Percentiles rank a stretch among this genome's conserved stretches.
These are phyloP conservation scores for Lactarius indigo DNA, from an alignment of 768 basidiomycete genomes.

Conservation along the genomic window DNA sequence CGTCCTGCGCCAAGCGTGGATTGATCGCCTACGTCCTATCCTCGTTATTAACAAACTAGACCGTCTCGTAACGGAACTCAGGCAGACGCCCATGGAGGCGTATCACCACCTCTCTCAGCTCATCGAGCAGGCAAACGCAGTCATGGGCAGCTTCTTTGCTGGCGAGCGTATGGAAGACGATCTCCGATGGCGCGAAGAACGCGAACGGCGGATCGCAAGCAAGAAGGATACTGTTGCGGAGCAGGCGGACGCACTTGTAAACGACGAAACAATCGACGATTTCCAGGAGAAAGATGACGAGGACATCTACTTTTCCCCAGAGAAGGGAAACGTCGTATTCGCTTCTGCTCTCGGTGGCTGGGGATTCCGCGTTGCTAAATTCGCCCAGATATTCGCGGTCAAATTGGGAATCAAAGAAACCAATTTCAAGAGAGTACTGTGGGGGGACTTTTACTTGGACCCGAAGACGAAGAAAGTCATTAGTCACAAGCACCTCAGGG, in stretches of 20 bases:
- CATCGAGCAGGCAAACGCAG: conserved; percentile 96
- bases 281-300: conserved; percentile 98
- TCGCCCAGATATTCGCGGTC: conserved; percentile 86
- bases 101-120: conserved; percentile 91
- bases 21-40: conserved; percentile 82
- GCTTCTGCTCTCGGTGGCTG: conserved; percentile 95
- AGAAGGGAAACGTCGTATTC: conserved; percentile 93
- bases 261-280: conserved; percentile 58
- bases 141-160: conserved; percentile 96
- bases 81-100: conserved; percentile 85
- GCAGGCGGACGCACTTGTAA: conserved; percentile 51
- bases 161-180: conserved; percentile 97
- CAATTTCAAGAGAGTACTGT: conserved; percentile 80
- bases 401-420: conserved; percentile 90
- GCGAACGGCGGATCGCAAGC: conserved; percentile 72
- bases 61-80: conserved; percentile 89
- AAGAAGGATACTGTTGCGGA: conserved; percentile 74
- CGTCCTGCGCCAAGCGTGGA: conserved; percentile 92
- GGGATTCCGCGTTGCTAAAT: conserved; percentile 94
- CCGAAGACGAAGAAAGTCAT: conserved; percentile 93
- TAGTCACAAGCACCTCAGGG: conserved; percentile 84
- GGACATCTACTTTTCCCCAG: conserved; percentile 95
- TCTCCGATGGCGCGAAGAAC: conserved; percentile 88
- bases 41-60: conserved; percentile 98
- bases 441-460: conserved; percentile 98